These are phyloP conservation scores for Russula griseocarnosa DNA, from an alignment of 768 basidiomycete genomes.

Conservation along the genomic window DNA sequence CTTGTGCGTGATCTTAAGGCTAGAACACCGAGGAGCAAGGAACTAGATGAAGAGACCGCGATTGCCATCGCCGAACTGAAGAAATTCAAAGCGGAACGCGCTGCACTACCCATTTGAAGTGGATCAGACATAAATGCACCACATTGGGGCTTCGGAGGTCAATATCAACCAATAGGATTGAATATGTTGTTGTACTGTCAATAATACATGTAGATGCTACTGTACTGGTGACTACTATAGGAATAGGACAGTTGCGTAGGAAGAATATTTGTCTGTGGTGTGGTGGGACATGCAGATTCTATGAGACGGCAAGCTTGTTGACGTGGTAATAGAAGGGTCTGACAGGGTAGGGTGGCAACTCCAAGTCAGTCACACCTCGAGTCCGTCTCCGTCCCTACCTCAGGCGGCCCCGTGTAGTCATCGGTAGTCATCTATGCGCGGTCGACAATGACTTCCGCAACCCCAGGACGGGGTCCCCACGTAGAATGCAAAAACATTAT, in stretches of 20 bases:
- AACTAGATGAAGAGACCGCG: conserved; percentile 58
- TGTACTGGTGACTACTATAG: neutral
- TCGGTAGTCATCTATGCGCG: neutral
- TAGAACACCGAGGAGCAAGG: conserved; percentile 52
- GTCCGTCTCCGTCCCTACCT: no score
- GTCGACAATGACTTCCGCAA: neutral
- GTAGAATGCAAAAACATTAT: conserved; percentile 6
- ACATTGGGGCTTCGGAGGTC: neutral
- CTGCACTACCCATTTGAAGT: conserved; percentile 30
- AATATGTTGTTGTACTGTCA: conserved; percentile 8
- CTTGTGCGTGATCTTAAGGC: conserved; percentile 69
- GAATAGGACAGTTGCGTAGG: neutral
- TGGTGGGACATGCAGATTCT: neutral
- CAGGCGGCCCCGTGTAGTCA: neutral
- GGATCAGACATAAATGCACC: neutral
- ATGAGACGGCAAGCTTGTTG: neutral
- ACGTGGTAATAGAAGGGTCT: neutral
- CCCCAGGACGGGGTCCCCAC: neutral
- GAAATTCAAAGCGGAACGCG: conserved; percentile 57
- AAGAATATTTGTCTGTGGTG: neutral
- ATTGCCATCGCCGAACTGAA: conserved; percentile 62
- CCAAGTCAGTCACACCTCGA: no score
- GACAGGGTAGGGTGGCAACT: no score
- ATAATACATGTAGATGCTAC: neutral
- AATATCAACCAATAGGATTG: neutral